Conservation (phyloP, 108 stramenopile species). For the Stephanodiscus triporus region DNA sequence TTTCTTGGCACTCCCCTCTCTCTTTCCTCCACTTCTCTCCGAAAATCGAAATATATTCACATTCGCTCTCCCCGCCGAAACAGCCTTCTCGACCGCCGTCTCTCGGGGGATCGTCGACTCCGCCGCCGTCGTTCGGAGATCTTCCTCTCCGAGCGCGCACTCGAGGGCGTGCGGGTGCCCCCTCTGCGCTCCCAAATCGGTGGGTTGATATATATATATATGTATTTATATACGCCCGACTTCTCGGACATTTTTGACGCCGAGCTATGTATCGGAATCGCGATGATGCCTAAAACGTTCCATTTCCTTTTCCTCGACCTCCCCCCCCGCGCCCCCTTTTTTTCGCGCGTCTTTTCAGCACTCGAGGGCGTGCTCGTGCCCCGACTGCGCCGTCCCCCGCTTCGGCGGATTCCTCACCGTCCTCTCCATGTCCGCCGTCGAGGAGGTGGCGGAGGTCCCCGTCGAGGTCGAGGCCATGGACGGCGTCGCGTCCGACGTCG, state of each 20-base stretch:
- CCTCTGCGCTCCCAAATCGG: background rate
- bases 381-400: constrained; percentile 23
- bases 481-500: constrained; percentile 71
- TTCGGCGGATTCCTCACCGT: constrained; percentile 58
- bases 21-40: too few species aligned
- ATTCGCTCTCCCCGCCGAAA: background rate
- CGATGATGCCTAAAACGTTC: background rate
- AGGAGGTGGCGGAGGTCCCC: constrained; percentile 52
- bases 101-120: constrained; percentile 33
- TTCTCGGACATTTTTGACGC: too few species aligned
- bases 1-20: too few species aligned
- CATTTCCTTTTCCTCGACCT: constrained; percentile 41
- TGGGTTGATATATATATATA: background rate
- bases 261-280: too few species aligned
- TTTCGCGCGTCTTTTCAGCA: too few species aligned
- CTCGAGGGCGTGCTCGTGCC: constrained; percentile 25
- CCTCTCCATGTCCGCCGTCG: constrained; percentile 51
- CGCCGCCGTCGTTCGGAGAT: background rate
- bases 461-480: constrained; percentile 82
- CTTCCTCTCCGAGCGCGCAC: constrained; percentile 4
- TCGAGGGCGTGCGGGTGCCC: background rate
- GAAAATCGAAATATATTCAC: background rate
- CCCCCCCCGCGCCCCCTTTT: too few species aligned
- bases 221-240: background rate
- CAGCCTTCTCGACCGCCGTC: constrained; percentile 44